Evolutionary conservation across 2,329 filamentous ascomycete genomes (phyloP).

Genomic region (Colletotrichum cuscutae): DNA sequence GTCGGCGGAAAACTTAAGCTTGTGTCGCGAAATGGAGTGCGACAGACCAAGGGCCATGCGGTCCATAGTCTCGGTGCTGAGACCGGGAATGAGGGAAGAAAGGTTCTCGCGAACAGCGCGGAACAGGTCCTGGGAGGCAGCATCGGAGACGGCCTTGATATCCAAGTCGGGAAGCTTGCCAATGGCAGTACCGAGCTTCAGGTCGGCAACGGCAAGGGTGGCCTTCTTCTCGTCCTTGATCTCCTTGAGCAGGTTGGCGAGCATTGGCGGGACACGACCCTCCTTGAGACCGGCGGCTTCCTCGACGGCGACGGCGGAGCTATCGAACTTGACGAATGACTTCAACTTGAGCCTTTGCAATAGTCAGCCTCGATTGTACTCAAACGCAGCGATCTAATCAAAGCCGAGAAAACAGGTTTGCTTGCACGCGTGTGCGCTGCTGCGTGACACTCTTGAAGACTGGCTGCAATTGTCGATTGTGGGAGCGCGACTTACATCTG

Average conservation of each 20-base stretch:
- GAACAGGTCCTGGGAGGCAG: constrained; percentile 87
- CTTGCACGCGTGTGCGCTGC: neutral
- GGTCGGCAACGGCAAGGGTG: constrained; percentile 91
- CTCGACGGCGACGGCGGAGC: constrained; percentile 87
- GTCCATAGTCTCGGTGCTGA: constrained; percentile 85
- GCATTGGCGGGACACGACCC: constrained; percentile 91
- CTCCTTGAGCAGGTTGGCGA: constrained; percentile 83
- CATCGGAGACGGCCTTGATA: constrained; percentile 82
- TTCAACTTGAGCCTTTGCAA: constrained; percentile 85
- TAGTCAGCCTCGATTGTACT: constrained; percentile 22
- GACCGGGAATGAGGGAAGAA: constrained; percentile 87
- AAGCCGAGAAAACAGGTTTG: neutral
- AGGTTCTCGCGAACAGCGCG: constrained; percentile 94
- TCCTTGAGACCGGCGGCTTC: constrained; percentile 86
- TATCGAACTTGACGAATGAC: constrained; percentile 97
- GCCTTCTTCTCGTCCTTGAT: constrained; percentile 99
- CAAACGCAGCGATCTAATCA: neutral
- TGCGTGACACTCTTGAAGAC: constrained; percentile 14
- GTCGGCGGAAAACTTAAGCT: constrained; percentile 97
- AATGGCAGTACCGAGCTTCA: constrained; percentile 91
- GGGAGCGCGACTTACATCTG: constrained; percentile 73
- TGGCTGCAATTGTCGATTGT: neutral
- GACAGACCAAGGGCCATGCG: constrained; percentile 97
- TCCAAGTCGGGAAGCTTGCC: constrained; percentile 90
- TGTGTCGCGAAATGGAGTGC: constrained; percentile 95